phyloP scores from a whole-genome alignment of 371 early-diverging fungal genomes.

The Rhizopus stolonifer region DNA sequence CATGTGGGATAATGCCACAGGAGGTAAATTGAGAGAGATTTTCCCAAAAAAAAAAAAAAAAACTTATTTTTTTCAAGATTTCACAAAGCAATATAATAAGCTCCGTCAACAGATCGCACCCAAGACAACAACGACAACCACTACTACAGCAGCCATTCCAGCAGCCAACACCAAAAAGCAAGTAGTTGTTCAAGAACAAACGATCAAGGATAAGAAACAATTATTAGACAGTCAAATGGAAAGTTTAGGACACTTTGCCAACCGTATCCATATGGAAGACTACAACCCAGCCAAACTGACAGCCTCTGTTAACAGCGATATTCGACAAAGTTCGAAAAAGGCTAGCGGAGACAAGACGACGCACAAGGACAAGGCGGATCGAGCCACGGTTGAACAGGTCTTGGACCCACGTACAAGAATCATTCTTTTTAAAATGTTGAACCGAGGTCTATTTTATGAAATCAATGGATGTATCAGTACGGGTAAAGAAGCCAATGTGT shows the following conservation, averaged over 20 bases:
- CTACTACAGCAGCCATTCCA: constrained; percentile 28
- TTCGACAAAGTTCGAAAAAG: constrained; percentile 73
- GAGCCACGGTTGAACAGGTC: constrained; percentile 98
- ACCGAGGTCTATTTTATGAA: constrained; percentile 85
- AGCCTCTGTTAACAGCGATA: constrained; percentile 56
- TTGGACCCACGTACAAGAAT: constrained; percentile 97
- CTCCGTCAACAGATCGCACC: constrained; percentile 64
- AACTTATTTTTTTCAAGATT: constrained; percentile 51
- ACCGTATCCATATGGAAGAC: constrained; percentile 63
- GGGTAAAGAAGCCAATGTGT: constrained; percentile 99
- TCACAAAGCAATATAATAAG: constrained; percentile 92
- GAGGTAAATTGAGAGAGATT: constrained; percentile 32
- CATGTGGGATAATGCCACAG: constrained; percentile 58
- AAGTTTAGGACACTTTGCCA: constrained; percentile 58
- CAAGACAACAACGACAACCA: constrained; percentile 14
- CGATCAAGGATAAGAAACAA: constrained; percentile 33
- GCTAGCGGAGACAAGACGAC: constrained; percentile 70
- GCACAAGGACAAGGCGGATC: constrained; percentile 90
- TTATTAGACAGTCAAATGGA: constrained; percentile 55
- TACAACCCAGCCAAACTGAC: constrained; percentile 38
- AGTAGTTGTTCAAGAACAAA: constrained; percentile 5
- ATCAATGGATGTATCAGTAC: constrained; percentile 98
- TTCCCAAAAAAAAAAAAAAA: not conserved
- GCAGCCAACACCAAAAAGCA: constrained; percentile 37
- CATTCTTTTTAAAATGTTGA: constrained; percentile 95